Conservation (phyloP, 805 yeast genomes). For the Candida montana region DNA sequence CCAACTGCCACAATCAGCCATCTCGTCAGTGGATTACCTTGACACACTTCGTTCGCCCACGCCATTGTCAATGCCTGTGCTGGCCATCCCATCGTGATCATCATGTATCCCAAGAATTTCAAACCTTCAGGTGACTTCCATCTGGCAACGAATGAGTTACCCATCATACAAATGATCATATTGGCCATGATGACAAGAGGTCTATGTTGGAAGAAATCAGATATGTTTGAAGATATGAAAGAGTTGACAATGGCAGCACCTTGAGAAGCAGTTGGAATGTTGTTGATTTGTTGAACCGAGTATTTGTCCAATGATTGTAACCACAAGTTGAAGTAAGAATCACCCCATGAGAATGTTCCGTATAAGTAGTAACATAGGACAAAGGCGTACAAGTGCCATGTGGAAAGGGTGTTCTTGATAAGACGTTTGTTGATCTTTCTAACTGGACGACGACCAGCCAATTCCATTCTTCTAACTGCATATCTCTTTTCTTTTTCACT, state of each 20-base stretch:
- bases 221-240: conserved; percentile 23
- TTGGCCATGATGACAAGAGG: conserved; percentile 26
- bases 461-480: conserved; percentile 12
- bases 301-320: conserved; percentile 24
- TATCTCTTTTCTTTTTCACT: conserved; percentile 6
- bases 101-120: conserved; percentile 13
- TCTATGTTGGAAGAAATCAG: conserved; percentile 26
- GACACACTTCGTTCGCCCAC: conserved; percentile 27
- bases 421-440: conserved; percentile 2
- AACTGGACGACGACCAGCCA: conserved; percentile 13
- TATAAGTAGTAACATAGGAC: conserved; percentile 11
- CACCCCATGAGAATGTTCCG: conserved; percentile 14
- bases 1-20: conserved; percentile 27
- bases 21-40: conserved; percentile 24
- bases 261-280: conserved; percentile 30
- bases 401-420: conserved; percentile 8
- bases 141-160: conserved; percentile 22
- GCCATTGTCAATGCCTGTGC: conserved; percentile 23
- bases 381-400: conserved; percentile 15
- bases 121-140: conserved; percentile 20
- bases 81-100: conserved; percentile 23
- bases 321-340: conserved; percentile 28
- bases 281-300: conserved; percentile 24
- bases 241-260: conserved; percentile 27
- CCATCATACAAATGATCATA: conserved; percentile 16